Evolutionary conservation across 2,329 filamentous ascomycete species (phyloP).

Genomic region (Fonsecaea erecta): DNA sequence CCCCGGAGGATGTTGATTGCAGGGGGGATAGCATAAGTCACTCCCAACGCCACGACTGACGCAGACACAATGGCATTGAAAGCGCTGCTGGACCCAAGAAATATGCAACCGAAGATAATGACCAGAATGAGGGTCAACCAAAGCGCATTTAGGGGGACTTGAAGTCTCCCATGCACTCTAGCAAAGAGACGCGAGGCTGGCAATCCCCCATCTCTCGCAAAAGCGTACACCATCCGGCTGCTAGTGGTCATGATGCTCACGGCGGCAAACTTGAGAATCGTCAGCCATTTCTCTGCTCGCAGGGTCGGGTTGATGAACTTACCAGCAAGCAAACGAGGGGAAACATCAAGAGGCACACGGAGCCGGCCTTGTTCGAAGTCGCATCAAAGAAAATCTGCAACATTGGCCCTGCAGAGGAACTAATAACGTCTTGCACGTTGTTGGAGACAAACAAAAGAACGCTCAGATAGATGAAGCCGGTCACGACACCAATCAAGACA

Average conservation of each 20-base stretch:
- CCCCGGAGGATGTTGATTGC: slow-evolving; percentile 70
- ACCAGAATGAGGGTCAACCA: slow-evolving; percentile 65
- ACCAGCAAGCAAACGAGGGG: slow-evolving; percentile 35
- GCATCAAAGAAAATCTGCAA: slow-evolving; percentile 67
- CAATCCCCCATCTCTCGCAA: slow-evolving; percentile 69
- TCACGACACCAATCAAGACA: slow-evolving; percentile 65
- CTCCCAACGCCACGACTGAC: slow-evolving; percentile 71
- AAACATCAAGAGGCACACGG: slow-evolving; percentile 66
- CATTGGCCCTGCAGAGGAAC: slow-evolving; percentile 61
- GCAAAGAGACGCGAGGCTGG: slow-evolving; percentile 53
- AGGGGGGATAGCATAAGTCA: slow-evolving; percentile 76
- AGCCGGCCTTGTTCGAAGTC: slow-evolving; percentile 64
- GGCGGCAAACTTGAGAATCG: slow-evolving; percentile 62
- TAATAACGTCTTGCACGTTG: slow-evolving; percentile 61
- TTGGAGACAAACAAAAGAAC: slow-evolving; percentile 68
- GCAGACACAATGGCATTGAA: slow-evolving; percentile 74
- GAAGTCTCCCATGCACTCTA: slow-evolving; percentile 63
- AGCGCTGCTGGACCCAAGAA: slow-evolving; percentile 68
- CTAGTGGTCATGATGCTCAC: slow-evolving; percentile 69
- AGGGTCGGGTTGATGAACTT: slow-evolving; percentile 7
- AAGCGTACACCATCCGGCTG: slow-evolving; percentile 69
- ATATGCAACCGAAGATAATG: slow-evolving; percentile 71
- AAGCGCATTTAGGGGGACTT: slow-evolving; percentile 70
- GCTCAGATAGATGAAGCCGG: slow-evolving; percentile 66
- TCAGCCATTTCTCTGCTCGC: slow-evolving; percentile 1